Evolutionary conservation across 306 rosid species (phyloP).

Genomic region (Abrus precatorius): DNA sequence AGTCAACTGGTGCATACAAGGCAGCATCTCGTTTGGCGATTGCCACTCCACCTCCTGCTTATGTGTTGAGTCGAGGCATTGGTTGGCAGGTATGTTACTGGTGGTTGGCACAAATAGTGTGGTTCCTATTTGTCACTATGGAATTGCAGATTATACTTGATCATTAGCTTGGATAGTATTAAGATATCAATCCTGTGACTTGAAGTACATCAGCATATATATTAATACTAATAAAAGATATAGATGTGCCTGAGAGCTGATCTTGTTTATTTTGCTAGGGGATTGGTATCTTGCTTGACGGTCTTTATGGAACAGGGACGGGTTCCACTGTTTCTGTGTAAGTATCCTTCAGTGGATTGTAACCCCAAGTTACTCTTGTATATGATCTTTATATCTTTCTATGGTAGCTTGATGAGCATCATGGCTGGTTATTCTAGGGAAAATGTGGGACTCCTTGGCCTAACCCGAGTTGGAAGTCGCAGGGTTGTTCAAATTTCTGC

Average conservation of each 20-base stretch:
- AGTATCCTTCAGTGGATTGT: constrained; percentile 42
- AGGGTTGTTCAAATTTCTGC: constrained; percentile 89
- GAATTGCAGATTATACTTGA: background rate
- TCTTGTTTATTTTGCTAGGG: constrained; percentile 59
- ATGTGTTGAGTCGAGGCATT: constrained; percentile 91
- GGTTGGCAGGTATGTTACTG: constrained; percentile 85
- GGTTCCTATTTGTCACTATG: background rate
- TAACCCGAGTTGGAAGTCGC: constrained; percentile 93
- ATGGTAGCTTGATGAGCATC: constrained; percentile 35
- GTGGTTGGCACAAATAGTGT: background rate
- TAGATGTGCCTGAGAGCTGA: constrained; percentile 21
- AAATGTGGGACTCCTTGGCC: constrained; percentile 90
- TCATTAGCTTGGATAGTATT: background rate
- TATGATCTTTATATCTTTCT: background rate
- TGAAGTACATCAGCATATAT: background rate
- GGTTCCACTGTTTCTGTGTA: constrained; percentile 95
- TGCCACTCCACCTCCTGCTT: constrained; percentile 95
- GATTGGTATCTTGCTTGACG: constrained; percentile 76
- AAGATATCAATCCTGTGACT: background rate
- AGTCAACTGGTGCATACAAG: constrained; percentile 91
- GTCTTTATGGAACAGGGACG: constrained; percentile 83
- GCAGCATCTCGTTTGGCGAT: constrained; percentile 90
- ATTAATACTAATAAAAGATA: constrained; percentile 8
- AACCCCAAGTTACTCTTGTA: constrained; percentile 6
- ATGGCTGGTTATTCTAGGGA: constrained; percentile 62